phyloP scores from a whole-genome alignment of 2,329 filamentous ascomycete species.

The Didymella glomerata region DNA sequence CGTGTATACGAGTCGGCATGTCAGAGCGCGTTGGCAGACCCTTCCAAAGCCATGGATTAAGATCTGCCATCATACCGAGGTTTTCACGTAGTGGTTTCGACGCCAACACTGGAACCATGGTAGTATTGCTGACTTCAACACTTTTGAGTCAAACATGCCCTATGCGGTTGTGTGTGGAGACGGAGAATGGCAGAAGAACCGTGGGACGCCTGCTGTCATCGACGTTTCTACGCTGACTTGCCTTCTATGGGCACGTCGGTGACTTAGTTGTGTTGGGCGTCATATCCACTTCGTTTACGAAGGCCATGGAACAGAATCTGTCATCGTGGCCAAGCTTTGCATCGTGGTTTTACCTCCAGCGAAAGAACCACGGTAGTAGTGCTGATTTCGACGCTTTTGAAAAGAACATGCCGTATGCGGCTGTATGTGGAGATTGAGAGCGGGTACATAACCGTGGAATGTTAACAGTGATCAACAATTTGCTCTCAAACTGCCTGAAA shows the following conservation, averaged over 20 bases:
- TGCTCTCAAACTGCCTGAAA: neutral
- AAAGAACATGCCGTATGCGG: neutral
- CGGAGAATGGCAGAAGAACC: neutral
- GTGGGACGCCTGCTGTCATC: neutral
- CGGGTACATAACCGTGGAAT: slow-evolving; percentile 7
- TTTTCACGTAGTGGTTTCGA: neutral
- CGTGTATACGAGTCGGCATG: neutral
- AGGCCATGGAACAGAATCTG: neutral
- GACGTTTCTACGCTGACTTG: neutral
- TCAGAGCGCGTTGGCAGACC: neutral
- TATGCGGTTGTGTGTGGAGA: neutral
- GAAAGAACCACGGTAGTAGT: neutral
- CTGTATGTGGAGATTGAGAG: slow-evolving; percentile 1
- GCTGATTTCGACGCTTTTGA: neutral
- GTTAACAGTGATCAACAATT: neutral
- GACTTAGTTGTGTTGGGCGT: neutral
- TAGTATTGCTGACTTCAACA: neutral
- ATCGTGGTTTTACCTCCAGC: neutral
- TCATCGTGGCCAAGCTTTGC: neutral
- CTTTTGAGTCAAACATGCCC: neutral
- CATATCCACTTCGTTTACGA: neutral
- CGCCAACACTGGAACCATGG: neutral
- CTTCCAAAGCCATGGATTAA: neutral
- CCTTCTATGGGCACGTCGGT: neutral
- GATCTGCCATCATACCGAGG: neutral